Evolutionary conservation across 768 basidiomycete genomes (phyloP), one percentile per base, ranked within the genome.

Genomic region (Clavulina sp.): DNA sequence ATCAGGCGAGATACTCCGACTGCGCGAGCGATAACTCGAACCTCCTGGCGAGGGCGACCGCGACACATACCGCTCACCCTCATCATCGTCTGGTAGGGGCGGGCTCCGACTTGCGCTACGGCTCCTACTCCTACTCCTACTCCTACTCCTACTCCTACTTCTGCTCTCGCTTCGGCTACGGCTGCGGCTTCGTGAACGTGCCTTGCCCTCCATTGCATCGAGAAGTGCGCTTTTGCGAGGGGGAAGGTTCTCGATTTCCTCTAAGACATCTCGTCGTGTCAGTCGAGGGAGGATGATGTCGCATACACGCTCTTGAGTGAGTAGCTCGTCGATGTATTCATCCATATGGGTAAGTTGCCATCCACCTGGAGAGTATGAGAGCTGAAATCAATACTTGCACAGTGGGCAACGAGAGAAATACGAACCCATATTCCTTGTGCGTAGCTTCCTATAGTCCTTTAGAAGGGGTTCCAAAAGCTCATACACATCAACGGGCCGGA

Each of bases 201-300:
- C 61, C 75, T 57, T 71, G 75, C 47, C 84, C 61, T 88, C 82
- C 77, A 93, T 75, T 1, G 86, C 88, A 58, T 86, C 78, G 56
- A 95, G 70, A n/a, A 99, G 66, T 41, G 82, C 76, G 64, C 86
- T 89, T 63, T 84, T 78, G 16, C 93, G 70, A 3, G 85, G 83
- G 0, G 80, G 80, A 23, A 99, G 72, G 5, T 96, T 91, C 40
- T 85, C 83, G 19, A 79, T 85, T 62, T 99, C 93, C 68, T 97
- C 95, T 24, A 97, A 68, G 2, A 85, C 78, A 49, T 78, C 74
- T 21, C 95, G 76, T 68, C 84, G 89, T 5, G 78, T 76, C 55
- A 96, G 66, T 47, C 95, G 80, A 16, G 95, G 95, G 41, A 99
- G 68, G 59, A 97, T 96, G 60, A 88, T 85, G 67, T 97, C 95